These are phyloP conservation scores for Aureobasidium lini DNA, from an alignment of 2,329 filamentous ascomycete genomes.

Conservation along the genomic window DNA sequence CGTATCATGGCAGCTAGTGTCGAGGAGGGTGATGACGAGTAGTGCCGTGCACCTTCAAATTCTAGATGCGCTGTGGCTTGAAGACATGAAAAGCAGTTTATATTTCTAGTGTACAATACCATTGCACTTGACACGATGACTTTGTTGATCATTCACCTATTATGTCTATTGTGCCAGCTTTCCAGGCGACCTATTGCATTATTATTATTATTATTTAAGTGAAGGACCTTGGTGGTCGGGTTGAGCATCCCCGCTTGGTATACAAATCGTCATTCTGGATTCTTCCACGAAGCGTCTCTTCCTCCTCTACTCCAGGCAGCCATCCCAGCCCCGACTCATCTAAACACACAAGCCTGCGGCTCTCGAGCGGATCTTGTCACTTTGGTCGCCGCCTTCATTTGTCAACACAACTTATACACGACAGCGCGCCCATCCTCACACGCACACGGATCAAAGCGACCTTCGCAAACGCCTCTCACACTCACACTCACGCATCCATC, in stretches of 20 bases:
- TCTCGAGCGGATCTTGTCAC: neutral
- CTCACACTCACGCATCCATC: neutral
- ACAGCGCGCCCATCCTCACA: neutral
- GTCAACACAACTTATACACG: neutral
- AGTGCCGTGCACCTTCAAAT: neutral
- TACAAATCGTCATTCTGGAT: conserved; percentile 6
- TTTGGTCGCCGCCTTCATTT: neutral
- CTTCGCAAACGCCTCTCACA: neutral
- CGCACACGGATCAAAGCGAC: neutral
- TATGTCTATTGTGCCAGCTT: too few relatives aligned
- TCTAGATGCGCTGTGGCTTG: neutral
- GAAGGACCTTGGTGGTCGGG: neutral
- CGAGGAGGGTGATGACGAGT: conserved; percentile 12
- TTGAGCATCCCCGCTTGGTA: neutral
- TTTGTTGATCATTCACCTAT: neutral
- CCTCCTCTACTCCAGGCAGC: neutral
- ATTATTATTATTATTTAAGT: neutral
- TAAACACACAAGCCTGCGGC: neutral
- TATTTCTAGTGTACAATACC: neutral
- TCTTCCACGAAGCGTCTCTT: neutral
- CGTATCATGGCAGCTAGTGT: conserved; percentile 6
- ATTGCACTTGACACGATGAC: too few relatives aligned
- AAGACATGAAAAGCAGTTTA: neutral
- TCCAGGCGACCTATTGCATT: too few relatives aligned
- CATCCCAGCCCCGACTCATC: neutral